Evolutionary conservation across 73 alveolate genomes (phyloP).

Genomic region (Paramecium sonneborni): DNA sequence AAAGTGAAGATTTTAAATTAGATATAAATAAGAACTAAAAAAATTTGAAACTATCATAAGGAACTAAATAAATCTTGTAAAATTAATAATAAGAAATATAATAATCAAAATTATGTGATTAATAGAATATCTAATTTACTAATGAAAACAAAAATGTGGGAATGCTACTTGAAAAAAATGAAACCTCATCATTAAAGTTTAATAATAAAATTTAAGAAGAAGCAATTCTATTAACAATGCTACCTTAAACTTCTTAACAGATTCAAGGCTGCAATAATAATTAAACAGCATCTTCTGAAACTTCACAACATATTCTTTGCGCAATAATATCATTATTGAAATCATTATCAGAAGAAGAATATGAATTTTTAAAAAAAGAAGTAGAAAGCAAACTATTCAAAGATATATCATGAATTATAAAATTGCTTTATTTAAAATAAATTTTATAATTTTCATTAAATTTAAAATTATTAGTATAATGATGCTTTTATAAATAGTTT

Average conservation of each 20-base stretch:
- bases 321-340: background rate
- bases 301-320: background rate
- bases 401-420: background rate
- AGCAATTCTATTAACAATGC: too few relatives aligned
- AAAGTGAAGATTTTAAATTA: background rate
- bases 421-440: too few relatives aligned
- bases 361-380: background rate
- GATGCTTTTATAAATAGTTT: too few relatives aligned
- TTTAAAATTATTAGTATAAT: too few relatives aligned
- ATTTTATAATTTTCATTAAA: too few relatives aligned
- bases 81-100: background rate
- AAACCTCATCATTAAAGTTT: background rate
- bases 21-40: background rate
- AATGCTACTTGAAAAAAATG: background rate
- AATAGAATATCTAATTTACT: background rate
- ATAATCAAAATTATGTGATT: background rate
- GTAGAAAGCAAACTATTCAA: background rate
- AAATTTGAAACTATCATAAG: background rate
- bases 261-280: too few relatives aligned
- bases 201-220: background rate
- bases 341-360: background rate
- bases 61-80: background rate
- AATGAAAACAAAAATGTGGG: background rate
- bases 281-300: background rate
- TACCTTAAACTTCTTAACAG: too few relatives aligned